Conservation (phyloP, 495 filamentous ascomycete genomes). For the Penicillium mononematosum region DNA sequence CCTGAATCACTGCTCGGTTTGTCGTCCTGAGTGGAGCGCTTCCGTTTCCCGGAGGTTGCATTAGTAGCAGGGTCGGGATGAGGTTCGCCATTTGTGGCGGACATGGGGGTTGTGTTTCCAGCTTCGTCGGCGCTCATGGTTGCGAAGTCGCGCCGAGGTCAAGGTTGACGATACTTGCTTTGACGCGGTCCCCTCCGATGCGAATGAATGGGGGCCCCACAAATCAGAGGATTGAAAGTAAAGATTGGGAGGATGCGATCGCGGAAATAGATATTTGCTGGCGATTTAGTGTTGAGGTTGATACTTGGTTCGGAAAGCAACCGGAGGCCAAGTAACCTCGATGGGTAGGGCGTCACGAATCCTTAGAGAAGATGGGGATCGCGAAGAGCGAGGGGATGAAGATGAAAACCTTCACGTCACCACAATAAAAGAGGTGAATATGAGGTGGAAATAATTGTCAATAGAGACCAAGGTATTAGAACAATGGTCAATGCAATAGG, state of each 20-base stretch:
- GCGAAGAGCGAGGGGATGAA: constrained; percentile 30
- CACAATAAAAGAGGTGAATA: constrained; percentile 5
- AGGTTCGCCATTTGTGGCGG: constrained; percentile 40
- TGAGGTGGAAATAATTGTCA: not conserved
- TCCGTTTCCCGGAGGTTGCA: constrained; percentile 47
- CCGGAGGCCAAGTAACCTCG: constrained; percentile 18
- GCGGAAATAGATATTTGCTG: not conserved
- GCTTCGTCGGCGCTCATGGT: constrained; percentile 48
- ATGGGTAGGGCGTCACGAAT: constrained; percentile 30
- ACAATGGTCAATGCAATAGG: constrained; percentile 7
- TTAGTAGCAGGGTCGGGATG: constrained; percentile 35
- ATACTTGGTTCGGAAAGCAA: constrained; percentile 11
- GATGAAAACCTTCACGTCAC: constrained; percentile 11
- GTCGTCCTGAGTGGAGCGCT: constrained; percentile 46
- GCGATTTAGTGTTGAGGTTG: constrained; percentile 11
- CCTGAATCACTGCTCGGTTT: constrained; percentile 31
- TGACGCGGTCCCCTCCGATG: constrained; percentile 28
- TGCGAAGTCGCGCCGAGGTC: constrained; percentile 30
- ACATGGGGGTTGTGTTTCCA: constrained; percentile 35
- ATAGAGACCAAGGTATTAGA: not conserved
- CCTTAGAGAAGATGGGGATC: constrained; percentile 31
- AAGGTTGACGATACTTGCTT: constrained; percentile 22
- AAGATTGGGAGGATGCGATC: constrained; percentile 16
- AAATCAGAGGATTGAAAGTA: constrained; percentile 11
- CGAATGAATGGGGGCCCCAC: constrained; percentile 12